phyloP scores from a whole-genome alignment of 495 filamentous ascomycete species.

The Wilcoxina mikolae region DNA sequence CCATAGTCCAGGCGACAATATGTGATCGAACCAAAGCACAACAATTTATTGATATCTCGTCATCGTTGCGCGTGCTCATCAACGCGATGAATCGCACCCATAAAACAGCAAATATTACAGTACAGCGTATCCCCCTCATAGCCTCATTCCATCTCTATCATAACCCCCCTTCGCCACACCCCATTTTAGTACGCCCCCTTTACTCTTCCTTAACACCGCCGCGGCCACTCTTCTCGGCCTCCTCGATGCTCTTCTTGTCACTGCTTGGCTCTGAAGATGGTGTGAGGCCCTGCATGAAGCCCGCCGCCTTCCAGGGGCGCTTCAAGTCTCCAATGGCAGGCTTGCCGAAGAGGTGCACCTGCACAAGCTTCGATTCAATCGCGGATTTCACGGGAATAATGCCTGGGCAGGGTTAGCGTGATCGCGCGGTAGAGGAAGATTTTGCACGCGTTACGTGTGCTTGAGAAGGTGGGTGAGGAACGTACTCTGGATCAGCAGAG shows the following conservation, averaged over 20 bases:
- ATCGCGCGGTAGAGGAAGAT: not conserved
- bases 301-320: constrained; percentile 82
- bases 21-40: too few species aligned
- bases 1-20: too few species aligned
- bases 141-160: too few species aligned
- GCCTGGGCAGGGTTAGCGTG: constrained; percentile 27
- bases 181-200: constrained; percentile 11
- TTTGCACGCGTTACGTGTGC: too few species aligned
- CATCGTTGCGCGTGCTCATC: too few species aligned
- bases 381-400: constrained; percentile 95
- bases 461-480: not conserved
- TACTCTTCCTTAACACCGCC: constrained; percentile 90
- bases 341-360: constrained; percentile 84
- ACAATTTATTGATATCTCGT: too few species aligned
- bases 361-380: constrained; percentile 83
- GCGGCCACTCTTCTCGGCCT: constrained; percentile 68
- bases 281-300: constrained; percentile 59
- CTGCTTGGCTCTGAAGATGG: constrained; percentile 75
- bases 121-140: too few species aligned
- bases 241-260: constrained; percentile 91
- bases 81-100: too few species aligned
- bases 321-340: constrained; percentile 84
- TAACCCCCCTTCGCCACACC: too few species aligned
- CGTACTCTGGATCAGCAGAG: constrained; percentile 76
- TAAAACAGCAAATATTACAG: too few species aligned